Base-by-base conservation (phyloP, 768 basidiomycete genomes). In the Udeniomyces megalosporus region DNA sequence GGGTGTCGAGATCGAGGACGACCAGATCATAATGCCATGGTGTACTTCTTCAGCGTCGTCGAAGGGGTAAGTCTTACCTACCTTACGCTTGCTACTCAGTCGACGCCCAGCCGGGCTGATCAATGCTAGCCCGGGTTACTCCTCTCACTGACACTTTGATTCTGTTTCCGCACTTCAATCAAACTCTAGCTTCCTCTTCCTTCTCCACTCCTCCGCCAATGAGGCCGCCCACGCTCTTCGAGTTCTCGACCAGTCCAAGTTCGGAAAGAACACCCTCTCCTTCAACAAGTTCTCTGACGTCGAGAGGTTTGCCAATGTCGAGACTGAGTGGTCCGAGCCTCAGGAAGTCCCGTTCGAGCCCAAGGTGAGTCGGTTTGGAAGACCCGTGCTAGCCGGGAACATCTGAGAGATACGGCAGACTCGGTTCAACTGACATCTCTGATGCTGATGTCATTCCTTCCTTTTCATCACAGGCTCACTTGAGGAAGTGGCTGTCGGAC, bases 401-500 rank as follows among this genome's bases (percentile, higher is more conserved):
- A 48, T 48, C 4, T 7, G 5, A 15, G 7, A 15, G 26, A 48
- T 15, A 14, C 14, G n/a, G n/a, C n/a, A n/a, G n/a, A n/a, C n/a
- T n/a, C n/a, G n/a, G n/a, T 49, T 26, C 48, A 38, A 34, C 58
- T 60, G 34, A 60, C 32, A 45, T 12, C 47, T 24, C 49, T 8
- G n/a, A n/a, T n/a, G n/a, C 10, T 45, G 49, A 32, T 45, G n/a
- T 14, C 45, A 26, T 44, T 55, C 20, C 45, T 38, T 28, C 12
- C 38, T 45, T 58, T 46, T 45, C 32, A 15, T 50, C 24, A 17
- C 66, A 96, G 90, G 95, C 96, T 72, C 92, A 99, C 76, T 80
- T 96, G 65, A 82, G 88, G 51, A 86, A 88, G 57, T 99, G 93
- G 92, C 80, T 97, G 58, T 88, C 83, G 28, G 95, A 99, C 75